Evolutionary conservation across 2,329 filamentous ascomycete genomes (phyloP).

Genomic region (Cladosporium sphaerospermum): DNA sequence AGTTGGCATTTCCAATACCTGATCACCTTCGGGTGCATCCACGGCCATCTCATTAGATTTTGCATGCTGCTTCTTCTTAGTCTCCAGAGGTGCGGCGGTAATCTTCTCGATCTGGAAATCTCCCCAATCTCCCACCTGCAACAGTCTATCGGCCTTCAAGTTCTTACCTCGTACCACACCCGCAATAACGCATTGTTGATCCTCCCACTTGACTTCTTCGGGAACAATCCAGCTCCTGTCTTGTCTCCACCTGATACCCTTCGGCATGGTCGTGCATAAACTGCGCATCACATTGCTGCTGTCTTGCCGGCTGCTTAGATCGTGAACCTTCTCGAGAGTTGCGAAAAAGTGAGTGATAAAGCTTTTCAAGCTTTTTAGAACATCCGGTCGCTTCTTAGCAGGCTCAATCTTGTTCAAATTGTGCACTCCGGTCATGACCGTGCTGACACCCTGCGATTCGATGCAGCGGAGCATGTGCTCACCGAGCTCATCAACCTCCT

Average conservation of each 20-base stretch:
- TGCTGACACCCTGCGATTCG: constrained; percentile 91
- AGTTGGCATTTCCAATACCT: constrained; percentile 63
- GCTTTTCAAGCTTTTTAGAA: constrained; percentile 77
- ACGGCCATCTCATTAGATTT: constrained; percentile 58
- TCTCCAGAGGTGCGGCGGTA: constrained; percentile 63
- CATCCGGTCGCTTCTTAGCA: constrained; percentile 68
- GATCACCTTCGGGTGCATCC: constrained; percentile 52
- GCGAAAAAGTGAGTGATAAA: constrained; percentile 95
- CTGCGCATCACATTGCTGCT: constrained; percentile 86
- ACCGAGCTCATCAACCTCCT: constrained; percentile 78
- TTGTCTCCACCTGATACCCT: constrained; percentile 92
- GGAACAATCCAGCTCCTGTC: constrained; percentile 93
- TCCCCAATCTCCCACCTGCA: constrained; percentile 91
- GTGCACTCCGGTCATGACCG: constrained; percentile 71
- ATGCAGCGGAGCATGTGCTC: constrained; percentile 80
- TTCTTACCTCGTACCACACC: constrained; percentile 81
- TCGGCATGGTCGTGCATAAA: constrained; percentile 84
- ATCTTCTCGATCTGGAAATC: constrained; percentile 90
- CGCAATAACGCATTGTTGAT: constrained; percentile 54
- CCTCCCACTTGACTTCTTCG: constrained; percentile 69
- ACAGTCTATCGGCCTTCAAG: constrained; percentile 80
- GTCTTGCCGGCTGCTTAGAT: constrained; percentile 80
- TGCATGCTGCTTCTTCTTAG: constrained; percentile 43
- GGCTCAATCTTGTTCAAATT: constrained; percentile 72
- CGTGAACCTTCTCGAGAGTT: constrained; percentile 83